These are phyloP conservation scores for Tolypocladium capitatum DNA, from an alignment of 2,329 filamentous ascomycete genomes.

Conservation along the genomic window DNA sequence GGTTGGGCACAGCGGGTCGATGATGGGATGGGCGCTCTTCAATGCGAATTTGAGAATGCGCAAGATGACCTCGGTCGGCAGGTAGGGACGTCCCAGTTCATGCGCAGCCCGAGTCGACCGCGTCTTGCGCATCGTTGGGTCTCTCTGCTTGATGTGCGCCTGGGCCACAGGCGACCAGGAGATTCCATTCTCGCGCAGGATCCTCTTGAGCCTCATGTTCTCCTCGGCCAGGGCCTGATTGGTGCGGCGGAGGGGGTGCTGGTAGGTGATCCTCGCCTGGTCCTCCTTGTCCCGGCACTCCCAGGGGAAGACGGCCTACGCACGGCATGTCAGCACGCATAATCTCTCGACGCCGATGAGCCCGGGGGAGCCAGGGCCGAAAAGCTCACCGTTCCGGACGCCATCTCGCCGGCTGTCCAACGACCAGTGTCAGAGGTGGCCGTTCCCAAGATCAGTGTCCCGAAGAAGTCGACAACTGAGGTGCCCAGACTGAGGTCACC, in stretches of 20 bases:
- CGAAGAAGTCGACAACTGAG: background rate
- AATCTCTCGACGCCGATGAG: background rate
- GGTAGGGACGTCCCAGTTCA: conserved; percentile 22
- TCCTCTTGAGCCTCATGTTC: conserved; percentile 34
- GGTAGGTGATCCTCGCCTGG: conserved; percentile 32
- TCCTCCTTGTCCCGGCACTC: conserved; percentile 40
- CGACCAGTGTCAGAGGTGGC: background rate
- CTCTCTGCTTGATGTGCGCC: conserved; percentile 18
- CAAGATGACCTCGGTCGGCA: conserved; percentile 40
- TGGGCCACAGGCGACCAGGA: conserved; percentile 30
- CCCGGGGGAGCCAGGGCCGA: background rate
- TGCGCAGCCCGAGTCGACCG: conserved; percentile 15
- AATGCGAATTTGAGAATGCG: conserved; percentile 38
- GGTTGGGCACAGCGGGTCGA: conserved; percentile 37
- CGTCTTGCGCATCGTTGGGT: conserved; percentile 19
- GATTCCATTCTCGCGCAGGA: conserved; percentile 38
- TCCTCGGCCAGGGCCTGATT: conserved; percentile 34
- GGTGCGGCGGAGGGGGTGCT: conserved; percentile 32
- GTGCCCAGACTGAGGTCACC: background rate
- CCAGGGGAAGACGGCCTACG: conserved; percentile 27
- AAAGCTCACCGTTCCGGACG: background rate
- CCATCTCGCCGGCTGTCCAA: background rate
- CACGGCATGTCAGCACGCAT: background rate
- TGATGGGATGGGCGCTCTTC: conserved; percentile 33
- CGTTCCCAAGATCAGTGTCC: background rate